phyloP scores from a whole-genome alignment of 495 filamentous ascomycete genomes.

The Pseudomonodictys pantanalensis region DNA sequence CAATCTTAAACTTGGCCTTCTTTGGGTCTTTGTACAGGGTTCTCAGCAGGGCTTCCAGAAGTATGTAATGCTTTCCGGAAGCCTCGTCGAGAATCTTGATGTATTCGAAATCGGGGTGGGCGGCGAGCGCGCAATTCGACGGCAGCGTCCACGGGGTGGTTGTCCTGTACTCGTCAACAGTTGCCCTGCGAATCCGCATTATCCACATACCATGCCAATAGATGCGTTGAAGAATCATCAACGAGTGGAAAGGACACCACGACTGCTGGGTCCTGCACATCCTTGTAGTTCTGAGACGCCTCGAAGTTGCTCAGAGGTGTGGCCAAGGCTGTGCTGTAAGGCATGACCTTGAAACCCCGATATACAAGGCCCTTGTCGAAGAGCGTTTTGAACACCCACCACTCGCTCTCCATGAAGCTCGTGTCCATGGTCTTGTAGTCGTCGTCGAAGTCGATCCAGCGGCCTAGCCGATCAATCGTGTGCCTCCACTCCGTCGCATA shows the following conservation, averaged over 20 bases:
- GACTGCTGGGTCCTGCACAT: constrained; percentile 87
- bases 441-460: constrained; percentile 98
- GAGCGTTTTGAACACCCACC: constrained; percentile 95
- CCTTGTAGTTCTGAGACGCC: constrained; percentile 90
- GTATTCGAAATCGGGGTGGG: constrained; percentile 89
- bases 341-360: constrained; percentile 87
- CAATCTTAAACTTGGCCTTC: constrained; percentile 91
- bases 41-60: constrained; percentile 78
- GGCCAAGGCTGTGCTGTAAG: constrained; percentile 83
- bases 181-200: neutral
- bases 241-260: constrained; percentile 84
- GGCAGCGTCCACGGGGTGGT: constrained; percentile 97
- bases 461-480: constrained; percentile 84
- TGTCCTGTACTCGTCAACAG: constrained; percentile 44
- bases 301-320: constrained; percentile 94
- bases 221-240: constrained; percentile 66
- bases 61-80: constrained; percentile 79
- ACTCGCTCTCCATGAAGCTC: constrained; percentile 92
- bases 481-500: constrained; percentile 85
- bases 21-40: constrained; percentile 95
- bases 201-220: constrained; percentile 65
- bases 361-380: constrained; percentile 88
- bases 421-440: constrained; percentile 98
- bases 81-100: constrained; percentile 83
- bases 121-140: constrained; percentile 76